Conservation (phyloP, 768 basidiomycete genomes). For the Mycena polygramma region DNA sequence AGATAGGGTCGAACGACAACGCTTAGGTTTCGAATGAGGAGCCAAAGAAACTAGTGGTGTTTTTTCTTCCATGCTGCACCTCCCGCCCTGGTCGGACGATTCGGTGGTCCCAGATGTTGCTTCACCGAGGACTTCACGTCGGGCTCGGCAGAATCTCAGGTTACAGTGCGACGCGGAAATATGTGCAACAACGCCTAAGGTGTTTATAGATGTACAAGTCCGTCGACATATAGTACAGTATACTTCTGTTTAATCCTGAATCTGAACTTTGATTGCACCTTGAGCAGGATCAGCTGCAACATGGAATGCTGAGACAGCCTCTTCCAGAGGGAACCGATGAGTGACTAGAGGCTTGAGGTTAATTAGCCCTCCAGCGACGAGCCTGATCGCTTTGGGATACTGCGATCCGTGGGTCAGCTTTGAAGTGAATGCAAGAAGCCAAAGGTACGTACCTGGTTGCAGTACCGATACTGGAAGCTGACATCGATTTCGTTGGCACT, state of each 20-base stretch:
- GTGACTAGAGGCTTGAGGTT: constrained; percentile 86
- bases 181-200: not conserved
- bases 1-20: constrained; percentile 68
- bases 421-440: not conserved
- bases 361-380: constrained; percentile 81
- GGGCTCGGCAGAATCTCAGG: too few relatives aligned
- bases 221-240: constrained; percentile 10
- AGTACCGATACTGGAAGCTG: constrained; percentile 77
- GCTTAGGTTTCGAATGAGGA: constrained; percentile 68
- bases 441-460: constrained; percentile 61
- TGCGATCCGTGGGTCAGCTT: constrained; percentile 11
- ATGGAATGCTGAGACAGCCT: constrained; percentile 84
- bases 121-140: not conserved
- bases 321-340: constrained; percentile 78
- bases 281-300: constrained; percentile 76
- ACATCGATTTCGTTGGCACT: constrained; percentile 80
- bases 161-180: not conserved
- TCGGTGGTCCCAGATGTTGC: not conserved
- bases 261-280: constrained; percentile 80
- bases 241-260: constrained; percentile 58
- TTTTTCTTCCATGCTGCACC: not conserved
- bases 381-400: constrained; percentile 88
- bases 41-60: not conserved
- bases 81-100: too few relatives aligned
- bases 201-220: not conserved